A percentile compares a stretch with the other conserved stretches of the same genome.
Conservation (phyloP, 2,329 filamentous ascomycete genomes). For the Penicillium sp. region DNA sequence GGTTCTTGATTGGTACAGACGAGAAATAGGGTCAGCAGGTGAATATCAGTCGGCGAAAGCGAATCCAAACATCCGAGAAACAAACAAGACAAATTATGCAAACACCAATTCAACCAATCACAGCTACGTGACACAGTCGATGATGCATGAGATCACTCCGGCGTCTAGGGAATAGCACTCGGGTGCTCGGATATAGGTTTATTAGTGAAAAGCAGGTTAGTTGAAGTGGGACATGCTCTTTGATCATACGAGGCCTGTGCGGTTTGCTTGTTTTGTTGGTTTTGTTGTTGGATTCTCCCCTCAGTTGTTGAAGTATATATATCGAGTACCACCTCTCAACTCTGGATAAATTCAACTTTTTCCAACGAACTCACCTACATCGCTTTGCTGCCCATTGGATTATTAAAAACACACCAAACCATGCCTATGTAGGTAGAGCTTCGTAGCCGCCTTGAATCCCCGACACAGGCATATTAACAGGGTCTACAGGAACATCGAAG, state of each 20-base stretch:
- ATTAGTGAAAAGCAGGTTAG: not conserved
- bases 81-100: constrained; percentile 21
- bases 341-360: constrained; percentile 15
- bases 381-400: no score
- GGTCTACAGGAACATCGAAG: constrained; percentile 44
- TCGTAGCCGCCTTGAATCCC: not conserved
- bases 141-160: constrained; percentile 6
- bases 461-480: constrained; percentile 7
- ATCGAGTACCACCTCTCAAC: constrained; percentile 1
- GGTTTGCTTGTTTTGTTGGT: not conserved
- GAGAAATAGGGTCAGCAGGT: not conserved
- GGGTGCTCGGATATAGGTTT: not conserved
- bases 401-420: not conserved
- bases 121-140: not conserved
- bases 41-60: not conserved
- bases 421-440: constrained; percentile 12
- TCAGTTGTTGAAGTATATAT: constrained; percentile 4
- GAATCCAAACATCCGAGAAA: constrained; percentile 9
- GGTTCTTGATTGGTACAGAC: not conserved
- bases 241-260: not conserved
- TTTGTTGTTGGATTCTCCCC: not conserved
- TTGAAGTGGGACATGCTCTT: no score
- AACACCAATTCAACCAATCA: no score
- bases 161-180: not conserved
- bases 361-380: not conserved